phyloP scores from a whole-genome alignment of 257 asterid genomes.

The Fraxinus americana region DNA sequence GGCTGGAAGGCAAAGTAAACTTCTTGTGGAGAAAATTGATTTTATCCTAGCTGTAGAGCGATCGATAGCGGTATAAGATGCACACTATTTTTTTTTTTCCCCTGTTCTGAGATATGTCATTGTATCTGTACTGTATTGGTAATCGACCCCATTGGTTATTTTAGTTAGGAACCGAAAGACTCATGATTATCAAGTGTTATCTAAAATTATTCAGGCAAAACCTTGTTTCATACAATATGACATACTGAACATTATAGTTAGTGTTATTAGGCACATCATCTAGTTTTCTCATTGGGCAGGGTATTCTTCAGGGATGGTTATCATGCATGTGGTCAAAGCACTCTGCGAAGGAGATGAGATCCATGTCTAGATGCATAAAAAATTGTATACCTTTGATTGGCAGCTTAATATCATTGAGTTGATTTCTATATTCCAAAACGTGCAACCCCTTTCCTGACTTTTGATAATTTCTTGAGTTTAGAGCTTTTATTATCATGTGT shows the following conservation, averaged over 20 bases:
- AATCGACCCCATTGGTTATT: conserved; percentile 1
- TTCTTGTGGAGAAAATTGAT: conserved; percentile 79
- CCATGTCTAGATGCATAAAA: not conserved
- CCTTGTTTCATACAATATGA: conserved; percentile 16
- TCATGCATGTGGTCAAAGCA: conserved; percentile 8
- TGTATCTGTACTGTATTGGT: not conserved
- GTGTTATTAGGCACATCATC: conserved; percentile 2
- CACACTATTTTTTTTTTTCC: conserved; percentile 6
- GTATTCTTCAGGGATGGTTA: conserved; percentile 7
- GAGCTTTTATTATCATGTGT: not conserved
- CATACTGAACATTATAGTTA: not conserved
- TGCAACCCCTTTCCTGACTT: not conserved
- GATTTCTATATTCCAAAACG: not conserved
- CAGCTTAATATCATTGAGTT: not conserved
- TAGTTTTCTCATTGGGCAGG: not conserved
- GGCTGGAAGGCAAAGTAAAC: conserved; percentile 88
- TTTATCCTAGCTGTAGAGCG: conserved; percentile 96
- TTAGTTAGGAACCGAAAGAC: conserved; percentile 14
- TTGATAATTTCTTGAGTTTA: not conserved
- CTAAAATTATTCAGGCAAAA: conserved; percentile 1
- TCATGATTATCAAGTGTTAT: not conserved
- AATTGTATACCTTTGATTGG: not conserved
- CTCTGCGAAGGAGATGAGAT: conserved; percentile 7
- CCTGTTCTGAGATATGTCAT: not conserved
- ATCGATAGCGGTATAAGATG: conserved; percentile 79